Percentiles rank a stretch among this genome's conserved stretches.
Evolutionary conservation across 78 protist genomes (phyloP).

Genomic region (Tieghemostelium lacteum): DNA sequence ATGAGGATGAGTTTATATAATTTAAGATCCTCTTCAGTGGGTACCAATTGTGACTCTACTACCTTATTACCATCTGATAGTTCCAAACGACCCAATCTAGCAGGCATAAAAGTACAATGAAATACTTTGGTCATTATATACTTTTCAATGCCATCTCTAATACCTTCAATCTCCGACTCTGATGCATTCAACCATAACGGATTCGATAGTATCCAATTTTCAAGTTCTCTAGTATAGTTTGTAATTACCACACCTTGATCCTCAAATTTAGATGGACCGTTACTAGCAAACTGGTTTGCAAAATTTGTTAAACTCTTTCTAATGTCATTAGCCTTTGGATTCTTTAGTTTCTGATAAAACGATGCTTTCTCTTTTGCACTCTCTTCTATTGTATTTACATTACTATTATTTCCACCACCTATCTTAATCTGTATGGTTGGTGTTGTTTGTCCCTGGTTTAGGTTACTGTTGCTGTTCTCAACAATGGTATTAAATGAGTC

Average conservation of each 20-base stretch:
- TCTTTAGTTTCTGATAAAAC: conserved; percentile 61
- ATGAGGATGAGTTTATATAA: conserved; percentile 24
- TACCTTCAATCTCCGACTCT: conserved; percentile 77
- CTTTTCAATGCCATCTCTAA: conserved; percentile 81
- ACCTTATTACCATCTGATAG: conserved; percentile 59
- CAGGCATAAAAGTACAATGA: conserved; percentile 67
- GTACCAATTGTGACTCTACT: conserved; percentile 28
- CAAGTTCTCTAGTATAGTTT: conserved; percentile 47
- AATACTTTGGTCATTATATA: conserved; percentile 67
- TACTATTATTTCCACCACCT: background rate
- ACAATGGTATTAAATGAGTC: too few relatives aligned
- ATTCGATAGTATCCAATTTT: conserved; percentile 28
- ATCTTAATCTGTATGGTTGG: conserved; percentile 1
- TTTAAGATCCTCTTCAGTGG: conserved; percentile 64
- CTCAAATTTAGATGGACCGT: conserved; percentile 60
- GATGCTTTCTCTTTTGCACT: conserved; percentile 44
- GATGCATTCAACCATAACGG: conserved; percentile 64
- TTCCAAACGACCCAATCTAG: conserved; percentile 73
- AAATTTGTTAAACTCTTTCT: conserved; percentile 45
- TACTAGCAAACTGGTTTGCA: conserved; percentile 23
- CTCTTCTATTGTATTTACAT: conserved; percentile 32
- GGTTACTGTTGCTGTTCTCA: too few relatives aligned
- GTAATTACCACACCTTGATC: conserved; percentile 57
- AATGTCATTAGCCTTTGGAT: conserved; percentile 66
- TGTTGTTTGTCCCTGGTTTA: too few relatives aligned